Evolutionary conservation across 78 protist genomes (phyloP), one percentile per base, ranked within the genome.

Genomic region (Dictyostelium intermedium): DNA sequence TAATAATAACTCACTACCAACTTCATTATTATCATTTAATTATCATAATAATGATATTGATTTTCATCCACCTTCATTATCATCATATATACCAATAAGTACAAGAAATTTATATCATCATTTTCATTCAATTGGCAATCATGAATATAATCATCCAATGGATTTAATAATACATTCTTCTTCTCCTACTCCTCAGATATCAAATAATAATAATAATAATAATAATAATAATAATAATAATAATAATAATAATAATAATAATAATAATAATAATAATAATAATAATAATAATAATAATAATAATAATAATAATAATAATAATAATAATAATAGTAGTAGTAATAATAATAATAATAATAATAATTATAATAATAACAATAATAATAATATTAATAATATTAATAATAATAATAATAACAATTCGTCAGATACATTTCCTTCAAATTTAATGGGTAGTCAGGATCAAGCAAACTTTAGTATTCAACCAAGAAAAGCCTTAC

Each of bases 401-500:
- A 56, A 20, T 56, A 56, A 14, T 18, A 27, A 34, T 20, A 74
- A 32, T 18, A 56, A 16, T 56, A 20, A 16, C 3, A 4, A 60
- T 13, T 34, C 47, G 25, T 13, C 83, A 35, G 74, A 66, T 25
- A 9, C 25, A 34, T 45, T 43, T n/a, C 47, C 74, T 14, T 43
- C 86, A 60, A 60, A 56, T 82, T 18, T 56, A 47, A 43, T 39
- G 20, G 32, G n/a, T 35, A 32, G 69, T 8, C 79, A 72, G 34
- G 82, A 69, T 69, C 81, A 87, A 39, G 69, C 53, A 34, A 83
- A 89, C 13, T 89, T 61, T 35, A 89, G 94, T 25, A 89, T 89
- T 35, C 84, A 81, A 89, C 94, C 94, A 20, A 78, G 94, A 70
- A 89, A 89, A 16, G 94, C 94, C 14, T 47, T 89, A 30, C 60